Conservation (phyloP, 140 eudicot genomes). For the Oenanthe javanica region DNA sequence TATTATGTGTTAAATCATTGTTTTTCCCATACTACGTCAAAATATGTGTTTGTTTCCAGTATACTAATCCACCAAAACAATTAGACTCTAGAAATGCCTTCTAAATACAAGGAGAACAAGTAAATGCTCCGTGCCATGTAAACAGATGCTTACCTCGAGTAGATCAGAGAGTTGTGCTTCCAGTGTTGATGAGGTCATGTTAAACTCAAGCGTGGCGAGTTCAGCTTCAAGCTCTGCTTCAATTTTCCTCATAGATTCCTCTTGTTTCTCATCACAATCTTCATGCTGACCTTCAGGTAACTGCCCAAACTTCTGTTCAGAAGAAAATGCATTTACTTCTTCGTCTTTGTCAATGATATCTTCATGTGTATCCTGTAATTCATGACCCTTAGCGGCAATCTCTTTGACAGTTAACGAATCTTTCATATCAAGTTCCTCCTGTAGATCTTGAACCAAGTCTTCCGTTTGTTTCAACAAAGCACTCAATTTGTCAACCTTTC, state of each 20-base stretch:
- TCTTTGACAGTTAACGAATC: conserved; percentile 69
- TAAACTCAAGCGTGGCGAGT: conserved; percentile 66
- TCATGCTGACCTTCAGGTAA: conserved; percentile 12
- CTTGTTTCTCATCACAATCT: conserved; percentile 25
- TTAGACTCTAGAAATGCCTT: neutral
- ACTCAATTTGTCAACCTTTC: conserved; percentile 47
- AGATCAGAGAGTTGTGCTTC: conserved; percentile 37
- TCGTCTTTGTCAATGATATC: conserved; percentile 18
- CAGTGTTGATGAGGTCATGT: conserved; percentile 48
- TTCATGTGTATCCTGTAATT: conserved; percentile 25
- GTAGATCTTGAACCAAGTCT: conserved; percentile 74
- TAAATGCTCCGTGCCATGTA: neutral
- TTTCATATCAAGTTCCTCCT: conserved; percentile 87
- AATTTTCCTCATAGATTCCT: conserved; percentile 46
- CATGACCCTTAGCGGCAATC: conserved; percentile 36
- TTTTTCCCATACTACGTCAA: neutral
- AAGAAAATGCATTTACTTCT: conserved; percentile 21
- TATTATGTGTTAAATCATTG: neutral
- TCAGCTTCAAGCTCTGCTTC: conserved; percentile 95
- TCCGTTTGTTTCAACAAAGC: conserved; percentile 56
- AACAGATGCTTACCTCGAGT: conserved; percentile 40
- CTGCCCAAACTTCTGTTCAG: conserved; percentile 23
- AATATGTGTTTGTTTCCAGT: neutral
- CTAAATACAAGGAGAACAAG: neutral
- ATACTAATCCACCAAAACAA: neutral